Conservation (phyloP, 169 alveolate species). For the Cryptosporidium canis region DNA sequence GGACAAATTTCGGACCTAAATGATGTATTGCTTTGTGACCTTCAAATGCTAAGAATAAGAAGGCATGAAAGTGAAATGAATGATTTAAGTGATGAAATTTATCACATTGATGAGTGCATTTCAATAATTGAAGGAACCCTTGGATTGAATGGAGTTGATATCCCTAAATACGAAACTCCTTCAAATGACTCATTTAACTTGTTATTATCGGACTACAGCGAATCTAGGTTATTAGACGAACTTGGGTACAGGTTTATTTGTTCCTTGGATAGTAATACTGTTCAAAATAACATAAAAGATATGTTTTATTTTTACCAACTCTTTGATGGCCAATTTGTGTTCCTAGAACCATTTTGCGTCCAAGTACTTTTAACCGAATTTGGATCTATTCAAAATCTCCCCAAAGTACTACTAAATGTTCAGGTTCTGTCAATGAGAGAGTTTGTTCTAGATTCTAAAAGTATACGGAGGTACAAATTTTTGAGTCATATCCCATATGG, state of each 20-base stretch:
- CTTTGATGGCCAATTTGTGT: slow-evolving; percentile 58
- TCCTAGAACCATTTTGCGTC: slow-evolving; percentile 47
- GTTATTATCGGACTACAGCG: slow-evolving; percentile 12
- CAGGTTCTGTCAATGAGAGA: slow-evolving; percentile 5
- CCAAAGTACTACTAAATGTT: slow-evolving; percentile 12
- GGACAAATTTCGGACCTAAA: slow-evolving; percentile 5
- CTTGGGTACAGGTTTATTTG: background rate
- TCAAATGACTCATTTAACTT: background rate
- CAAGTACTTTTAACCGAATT: slow-evolving; percentile 18
- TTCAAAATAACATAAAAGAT: background rate
- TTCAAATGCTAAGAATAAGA: slow-evolving; percentile 38
- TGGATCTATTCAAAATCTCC: slow-evolving; percentile 45
- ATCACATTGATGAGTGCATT: slow-evolving; percentile 55
- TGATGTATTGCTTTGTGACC: slow-evolving; percentile 11
- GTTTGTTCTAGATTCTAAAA: background rate
- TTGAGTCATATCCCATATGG: slow-evolving; percentile 43
- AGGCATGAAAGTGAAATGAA: background rate
- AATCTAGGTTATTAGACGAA: slow-evolving; percentile 34
- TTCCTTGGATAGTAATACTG: background rate
- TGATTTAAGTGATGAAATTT: background rate
- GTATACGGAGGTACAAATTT: slow-evolving; percentile 3
- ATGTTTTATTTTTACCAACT: slow-evolving; percentile 50
- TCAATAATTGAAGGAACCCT: background rate
- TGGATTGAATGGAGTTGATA: background rate
- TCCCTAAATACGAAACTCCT: background rate